Conservation (phyloP, 345 rosid species). For the Eucalyptus rudis region DNA sequence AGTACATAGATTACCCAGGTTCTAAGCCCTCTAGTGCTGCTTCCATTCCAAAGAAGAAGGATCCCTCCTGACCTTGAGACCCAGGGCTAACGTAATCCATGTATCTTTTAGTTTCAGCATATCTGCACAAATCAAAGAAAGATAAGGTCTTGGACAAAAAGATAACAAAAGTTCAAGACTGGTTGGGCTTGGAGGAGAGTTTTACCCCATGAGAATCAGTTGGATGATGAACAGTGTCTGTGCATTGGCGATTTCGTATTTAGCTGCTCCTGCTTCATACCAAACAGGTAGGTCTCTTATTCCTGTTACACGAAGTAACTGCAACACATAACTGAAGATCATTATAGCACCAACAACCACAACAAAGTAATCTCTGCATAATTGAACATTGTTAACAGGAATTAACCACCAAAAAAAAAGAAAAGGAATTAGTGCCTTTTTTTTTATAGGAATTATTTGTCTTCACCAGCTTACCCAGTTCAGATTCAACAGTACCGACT, state of each 20-base stretch:
- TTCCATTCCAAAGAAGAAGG: constrained; percentile 89
- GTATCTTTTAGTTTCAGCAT: constrained; percentile 79
- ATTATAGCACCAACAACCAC: neutral
- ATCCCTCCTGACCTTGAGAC: constrained; percentile 70
- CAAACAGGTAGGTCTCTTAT: constrained; percentile 67
- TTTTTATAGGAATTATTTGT: neutral
- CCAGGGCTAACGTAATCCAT: constrained; percentile 82
- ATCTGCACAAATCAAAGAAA: constrained; percentile 15
- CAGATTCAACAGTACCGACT: neutral
- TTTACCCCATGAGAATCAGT: constrained; percentile 80
- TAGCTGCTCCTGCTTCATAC: constrained; percentile 89
- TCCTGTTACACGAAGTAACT: constrained; percentile 76
- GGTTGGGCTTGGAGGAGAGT: neutral
- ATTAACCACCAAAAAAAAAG: neutral
- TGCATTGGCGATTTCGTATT: constrained; percentile 64
- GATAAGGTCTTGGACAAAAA: neutral
- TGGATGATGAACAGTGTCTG: constrained; percentile 60
- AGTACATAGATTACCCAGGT: constrained; percentile 54
- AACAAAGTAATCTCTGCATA: neutral
- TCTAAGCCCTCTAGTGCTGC: constrained; percentile 69
- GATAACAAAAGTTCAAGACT: neutral
- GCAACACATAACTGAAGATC: neutral
- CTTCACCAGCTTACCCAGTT: neutral
- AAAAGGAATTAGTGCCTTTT: neutral
- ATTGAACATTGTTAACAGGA: neutral